Conservation (phyloP, 257 asterid species). For the Rehmannia glutinosa region DNA sequence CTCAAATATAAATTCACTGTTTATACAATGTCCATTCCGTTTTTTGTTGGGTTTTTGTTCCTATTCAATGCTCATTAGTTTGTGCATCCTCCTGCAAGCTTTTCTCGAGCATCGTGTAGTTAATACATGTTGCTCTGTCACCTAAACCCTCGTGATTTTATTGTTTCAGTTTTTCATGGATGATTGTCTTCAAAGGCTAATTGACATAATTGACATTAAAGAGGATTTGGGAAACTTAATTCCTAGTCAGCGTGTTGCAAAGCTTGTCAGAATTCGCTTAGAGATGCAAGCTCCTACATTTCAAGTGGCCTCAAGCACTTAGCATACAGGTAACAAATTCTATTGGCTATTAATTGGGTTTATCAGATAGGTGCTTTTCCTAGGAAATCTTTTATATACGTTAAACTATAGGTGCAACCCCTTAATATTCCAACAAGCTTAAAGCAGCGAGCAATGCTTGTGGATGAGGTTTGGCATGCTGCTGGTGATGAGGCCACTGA, state of each 20-base stretch:
- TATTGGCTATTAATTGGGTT: not conserved
- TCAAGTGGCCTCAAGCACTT: conserved; percentile 84
- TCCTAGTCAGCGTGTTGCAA: conserved; percentile 60
- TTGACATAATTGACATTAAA: conserved; percentile 48
- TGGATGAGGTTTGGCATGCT: conserved; percentile 80
- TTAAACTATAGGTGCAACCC: conserved; percentile 52
- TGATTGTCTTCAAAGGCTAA: conserved; percentile 72
- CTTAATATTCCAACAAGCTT: conserved; percentile 52
- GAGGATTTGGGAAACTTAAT: conserved; percentile 48
- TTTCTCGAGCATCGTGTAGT: not conserved
- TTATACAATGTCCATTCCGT: too few species aligned
- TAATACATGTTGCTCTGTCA: not conserved
- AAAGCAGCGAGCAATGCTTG: conserved; percentile 69
- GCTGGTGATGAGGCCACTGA: conserved; percentile 55
- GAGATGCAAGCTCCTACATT: conserved; percentile 73
- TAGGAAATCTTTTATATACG: not conserved
- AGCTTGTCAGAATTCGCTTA: conserved; percentile 64
- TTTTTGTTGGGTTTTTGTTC: too few species aligned
- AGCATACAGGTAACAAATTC: conserved; percentile 60
- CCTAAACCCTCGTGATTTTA: not conserved
- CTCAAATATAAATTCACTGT: too few species aligned
- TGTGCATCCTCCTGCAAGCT: not conserved
- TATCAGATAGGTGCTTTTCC: not conserved
- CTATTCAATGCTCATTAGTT: not conserved
- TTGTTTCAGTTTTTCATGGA: conserved; percentile 75